Evolutionary conservation across 371 early-diverging fungal species (phyloP).

Genomic region (Batkoa obscura): DNA sequence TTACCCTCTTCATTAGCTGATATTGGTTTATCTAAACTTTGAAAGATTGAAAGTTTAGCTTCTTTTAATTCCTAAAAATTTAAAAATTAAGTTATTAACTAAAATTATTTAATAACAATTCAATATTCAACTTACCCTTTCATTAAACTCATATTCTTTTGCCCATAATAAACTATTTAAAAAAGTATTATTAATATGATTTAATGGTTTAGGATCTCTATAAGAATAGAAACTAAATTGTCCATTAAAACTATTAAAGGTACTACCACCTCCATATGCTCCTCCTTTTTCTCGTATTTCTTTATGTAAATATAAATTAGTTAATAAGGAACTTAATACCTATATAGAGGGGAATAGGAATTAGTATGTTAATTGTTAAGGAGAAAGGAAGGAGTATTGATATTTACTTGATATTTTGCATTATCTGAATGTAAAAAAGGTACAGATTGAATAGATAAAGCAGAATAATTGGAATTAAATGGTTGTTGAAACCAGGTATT

Average conservation of each 20-base stretch:
- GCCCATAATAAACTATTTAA: constrained; percentile 45
- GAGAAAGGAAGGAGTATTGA: not conserved
- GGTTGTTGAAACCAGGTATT: no score
- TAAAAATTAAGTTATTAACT: no score
- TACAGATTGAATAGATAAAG: not conserved
- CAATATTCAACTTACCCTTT: no score
- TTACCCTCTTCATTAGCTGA: constrained; percentile 73
- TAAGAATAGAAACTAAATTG: constrained; percentile 78
- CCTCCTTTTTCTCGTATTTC: constrained; percentile 93
- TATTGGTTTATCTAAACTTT: constrained; percentile 61
- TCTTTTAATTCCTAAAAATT: constrained; percentile 75
- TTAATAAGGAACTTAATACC: constrained; percentile 58
- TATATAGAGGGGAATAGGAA: not conserved
- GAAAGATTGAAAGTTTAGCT: constrained; percentile 81
- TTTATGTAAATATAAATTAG: constrained; percentile 67
- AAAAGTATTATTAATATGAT: constrained; percentile 50
- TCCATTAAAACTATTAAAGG: constrained; percentile 50
- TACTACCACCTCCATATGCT: constrained; percentile 85
- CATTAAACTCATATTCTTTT: constrained; percentile 20
- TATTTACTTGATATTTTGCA: not conserved
- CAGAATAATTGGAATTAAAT: not conserved
- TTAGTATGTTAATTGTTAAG: no score
- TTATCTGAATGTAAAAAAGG: not conserved
- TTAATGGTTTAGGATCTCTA: constrained; percentile 68
- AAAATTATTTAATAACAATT: no score